phyloP scores from a whole-genome alignment of 371 early-diverging fungal genomes.

The Chytridiales sp. region DNA sequence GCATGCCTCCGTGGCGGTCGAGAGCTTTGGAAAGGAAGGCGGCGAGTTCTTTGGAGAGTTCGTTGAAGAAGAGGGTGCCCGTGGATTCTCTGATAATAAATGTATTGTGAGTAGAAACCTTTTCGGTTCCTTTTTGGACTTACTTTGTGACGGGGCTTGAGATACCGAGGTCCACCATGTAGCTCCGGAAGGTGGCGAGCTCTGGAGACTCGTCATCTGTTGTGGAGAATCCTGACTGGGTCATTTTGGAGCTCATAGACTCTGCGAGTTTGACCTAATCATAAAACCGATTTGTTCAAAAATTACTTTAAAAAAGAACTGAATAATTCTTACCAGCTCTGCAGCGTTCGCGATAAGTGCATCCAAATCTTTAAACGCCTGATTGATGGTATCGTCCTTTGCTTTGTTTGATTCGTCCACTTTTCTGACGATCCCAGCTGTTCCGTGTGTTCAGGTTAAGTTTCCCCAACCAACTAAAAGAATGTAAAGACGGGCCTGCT shows the following conservation, averaged over 20 bases:
- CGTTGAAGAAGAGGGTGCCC: constrained; percentile 80
- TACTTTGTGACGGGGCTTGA: constrained; percentile 83
- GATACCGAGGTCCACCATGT: constrained; percentile 81
- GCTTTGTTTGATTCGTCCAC: constrained; percentile 61
- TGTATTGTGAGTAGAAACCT: constrained; percentile 1
- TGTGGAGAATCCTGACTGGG: too few species aligned
- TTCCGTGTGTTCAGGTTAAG: too few species aligned
- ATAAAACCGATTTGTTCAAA: neutral
- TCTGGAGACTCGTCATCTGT: constrained; percentile 53
- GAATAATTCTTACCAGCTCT: constrained; percentile 70
- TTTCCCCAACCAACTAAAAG: neutral
- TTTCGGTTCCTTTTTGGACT: neutral
- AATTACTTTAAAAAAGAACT: constrained; percentile 23
- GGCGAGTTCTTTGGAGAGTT: constrained; percentile 79
- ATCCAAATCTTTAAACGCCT: constrained; percentile 85
- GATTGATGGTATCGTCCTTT: constrained; percentile 65
- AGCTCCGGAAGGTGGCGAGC: constrained; percentile 57
- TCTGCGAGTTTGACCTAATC: constrained; percentile 65
- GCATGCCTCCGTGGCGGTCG: constrained; percentile 58
- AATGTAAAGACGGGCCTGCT: constrained; percentile 12
- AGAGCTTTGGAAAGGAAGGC: constrained; percentile 69
- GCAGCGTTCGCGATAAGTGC: constrained; percentile 81
- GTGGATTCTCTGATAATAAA: constrained; percentile 63
- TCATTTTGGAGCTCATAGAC: constrained; percentile 67
- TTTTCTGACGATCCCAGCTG: constrained; percentile 72